These are phyloP conservation scores for Achaetomium macrosporum DNA, from an alignment of 2,329 filamentous ascomycete genomes.

Conservation along the genomic window DNA sequence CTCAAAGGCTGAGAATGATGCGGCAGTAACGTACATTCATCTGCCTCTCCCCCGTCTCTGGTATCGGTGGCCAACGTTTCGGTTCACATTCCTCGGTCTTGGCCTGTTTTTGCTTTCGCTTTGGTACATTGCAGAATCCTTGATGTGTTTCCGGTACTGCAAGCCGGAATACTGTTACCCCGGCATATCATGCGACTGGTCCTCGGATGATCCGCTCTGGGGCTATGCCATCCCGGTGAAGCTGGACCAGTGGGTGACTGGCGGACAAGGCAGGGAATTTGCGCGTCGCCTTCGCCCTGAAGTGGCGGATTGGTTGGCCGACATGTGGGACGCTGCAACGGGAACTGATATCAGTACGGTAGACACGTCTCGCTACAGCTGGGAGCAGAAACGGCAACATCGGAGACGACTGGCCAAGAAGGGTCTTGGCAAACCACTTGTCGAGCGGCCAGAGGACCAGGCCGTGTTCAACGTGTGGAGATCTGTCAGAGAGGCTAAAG, in stretches of 20 bases:
- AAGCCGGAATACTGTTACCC: constrained; percentile 46
- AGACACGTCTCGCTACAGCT: constrained; percentile 40
- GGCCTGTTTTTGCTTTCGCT: constrained; percentile 37
- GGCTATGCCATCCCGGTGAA: constrained; percentile 57
- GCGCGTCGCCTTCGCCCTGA: constrained; percentile 38
- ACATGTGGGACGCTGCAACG: constrained; percentile 41
- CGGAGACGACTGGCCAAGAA: constrained; percentile 46
- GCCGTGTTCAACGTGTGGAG: constrained; percentile 43
- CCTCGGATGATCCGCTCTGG: constrained; percentile 53
- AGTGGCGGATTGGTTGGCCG: constrained; percentile 41
- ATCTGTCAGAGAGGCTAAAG: constrained; percentile 34
- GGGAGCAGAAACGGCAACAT: constrained; percentile 43
- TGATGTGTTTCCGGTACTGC: constrained; percentile 50
- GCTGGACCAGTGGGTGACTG: constrained; percentile 55
- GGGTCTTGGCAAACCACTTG: constrained; percentile 36
- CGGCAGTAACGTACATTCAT: constrained; percentile 33
- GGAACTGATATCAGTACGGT: constrained; percentile 41
- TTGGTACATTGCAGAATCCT: constrained; percentile 52
- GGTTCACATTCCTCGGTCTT: constrained; percentile 44
- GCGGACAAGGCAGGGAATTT: constrained; percentile 42
- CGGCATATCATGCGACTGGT: constrained; percentile 46
- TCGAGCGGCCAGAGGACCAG: constrained; percentile 36
- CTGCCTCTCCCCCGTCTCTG: constrained; percentile 45
- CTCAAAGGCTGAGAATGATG: neutral
- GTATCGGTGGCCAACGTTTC: constrained; percentile 37